Evolutionary conservation across 805 yeast species (phyloP), one percentile per base, ranked within the genome.

Genomic region (Sungouiozyma ichnusensis): DNA sequence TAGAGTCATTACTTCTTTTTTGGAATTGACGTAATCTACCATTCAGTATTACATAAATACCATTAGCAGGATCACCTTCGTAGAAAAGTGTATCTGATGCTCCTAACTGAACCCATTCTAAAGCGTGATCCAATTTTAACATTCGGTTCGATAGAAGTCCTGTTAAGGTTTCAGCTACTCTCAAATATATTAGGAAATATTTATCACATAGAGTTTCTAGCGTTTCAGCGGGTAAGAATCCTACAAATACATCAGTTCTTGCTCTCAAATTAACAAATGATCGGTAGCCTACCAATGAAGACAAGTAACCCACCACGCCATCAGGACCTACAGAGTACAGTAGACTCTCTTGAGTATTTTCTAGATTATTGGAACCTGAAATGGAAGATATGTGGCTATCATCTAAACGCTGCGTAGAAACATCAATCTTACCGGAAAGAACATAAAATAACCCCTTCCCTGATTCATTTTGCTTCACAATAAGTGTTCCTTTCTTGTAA

Each of bases 91-190:
- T 71, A 39, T 81, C 80, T 0, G 97, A 95, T 1, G 97, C 90
- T n/a, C 78, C 78, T 11, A 84, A 69, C 45, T 86, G 95, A 34
- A 88, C 77, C 97, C 97, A 90, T 60, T 92, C 98, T 40, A 92
- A 65, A 0, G 97, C 95, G 61, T 84, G 85, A 55, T 90, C 97
- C 35, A 92, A 74, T 43, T 81, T 76, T 33, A 83, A 62, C 33
- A 90, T 67, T 42, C 82, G 75, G 20, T 73, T 66, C 20, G 88
- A 80, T 33, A 92, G 61, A 2, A 83, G 68, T n/a, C 68, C 69
- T 36, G 82, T 77, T 48, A 90, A 65, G 7, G 78, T 72, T 45
- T 78, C 77, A 0, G 97, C 95, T 37, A 87, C 73, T 2, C 86
- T 77, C 33, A 90, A 65, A 49, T 84, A 82, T 8, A 90, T 69